Evolutionary conservation across 2,329 filamentous ascomycete genomes (phyloP).

Genomic region (Fusarium sterilihyphosum): DNA sequence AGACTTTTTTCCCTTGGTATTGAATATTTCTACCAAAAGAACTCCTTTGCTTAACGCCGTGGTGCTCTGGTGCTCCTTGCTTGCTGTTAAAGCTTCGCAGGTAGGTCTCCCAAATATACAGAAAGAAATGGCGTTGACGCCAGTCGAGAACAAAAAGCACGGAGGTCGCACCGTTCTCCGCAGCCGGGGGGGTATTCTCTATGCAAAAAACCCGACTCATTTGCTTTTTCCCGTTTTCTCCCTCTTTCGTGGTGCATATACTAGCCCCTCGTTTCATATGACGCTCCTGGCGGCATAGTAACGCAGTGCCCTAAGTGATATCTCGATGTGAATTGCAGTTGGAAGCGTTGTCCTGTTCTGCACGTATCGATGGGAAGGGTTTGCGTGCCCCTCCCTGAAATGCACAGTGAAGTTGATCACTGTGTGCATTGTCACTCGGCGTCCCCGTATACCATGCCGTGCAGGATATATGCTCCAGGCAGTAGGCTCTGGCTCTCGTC

Average conservation of each 20-base stretch:
- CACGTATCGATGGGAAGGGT: slow-evolving; percentile 7
- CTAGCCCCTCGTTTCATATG: slow-evolving; percentile 15
- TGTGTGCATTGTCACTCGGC: slow-evolving; percentile 24
- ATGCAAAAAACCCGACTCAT: slow-evolving; percentile 13
- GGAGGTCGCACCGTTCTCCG: slow-evolving; percentile 32
- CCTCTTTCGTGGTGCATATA: slow-evolving; percentile 13
- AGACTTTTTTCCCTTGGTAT: slow-evolving; percentile 31
- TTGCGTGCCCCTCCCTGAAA: slow-evolving; percentile 19
- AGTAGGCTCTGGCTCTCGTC: slow-evolving; percentile 20
- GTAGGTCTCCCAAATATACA: slow-evolving; percentile 31
- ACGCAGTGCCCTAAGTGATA: slow-evolving; percentile 29
- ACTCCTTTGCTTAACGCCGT: slow-evolving; percentile 35
- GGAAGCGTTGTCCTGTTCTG: neutral
- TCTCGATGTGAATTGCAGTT: slow-evolving; percentile 15
- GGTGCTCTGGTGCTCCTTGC: slow-evolving; percentile 38
- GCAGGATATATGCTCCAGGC: slow-evolving; percentile 31
- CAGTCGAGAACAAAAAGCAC: slow-evolving; percentile 28
- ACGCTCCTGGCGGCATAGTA: slow-evolving; percentile 24
- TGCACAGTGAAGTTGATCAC: slow-evolving; percentile 20
- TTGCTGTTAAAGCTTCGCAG: slow-evolving; percentile 37
- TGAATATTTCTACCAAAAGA: slow-evolving; percentile 26
- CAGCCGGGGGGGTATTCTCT: slow-evolving; percentile 29
- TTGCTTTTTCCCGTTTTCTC: slow-evolving; percentile 11
- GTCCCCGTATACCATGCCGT: slow-evolving; percentile 32
- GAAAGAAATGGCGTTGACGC: slow-evolving; percentile 38